phyloP scores from a whole-genome alignment of 1,284 basidiomycete genomes.

The Rhodotorula sp. region DNA sequence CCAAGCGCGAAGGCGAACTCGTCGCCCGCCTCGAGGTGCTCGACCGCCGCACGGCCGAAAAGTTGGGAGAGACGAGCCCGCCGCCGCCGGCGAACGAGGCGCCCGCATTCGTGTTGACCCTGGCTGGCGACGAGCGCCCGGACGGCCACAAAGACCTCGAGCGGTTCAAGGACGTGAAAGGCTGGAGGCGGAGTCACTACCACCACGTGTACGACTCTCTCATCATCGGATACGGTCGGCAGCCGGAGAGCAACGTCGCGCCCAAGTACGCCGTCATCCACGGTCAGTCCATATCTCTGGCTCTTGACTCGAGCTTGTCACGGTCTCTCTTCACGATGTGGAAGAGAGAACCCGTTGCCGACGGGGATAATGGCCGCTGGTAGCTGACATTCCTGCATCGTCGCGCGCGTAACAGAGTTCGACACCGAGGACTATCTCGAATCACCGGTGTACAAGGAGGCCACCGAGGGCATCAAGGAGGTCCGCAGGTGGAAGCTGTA shows the following conservation, averaged over 20 bases:
- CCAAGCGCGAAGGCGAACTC: slow-evolving; percentile 48
- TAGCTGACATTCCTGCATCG: not conserved
- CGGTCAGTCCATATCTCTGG: slow-evolving; percentile 14
- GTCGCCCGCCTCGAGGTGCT: slow-evolving; percentile 47
- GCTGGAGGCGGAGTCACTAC: slow-evolving; percentile 35
- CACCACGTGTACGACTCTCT: slow-evolving; percentile 39
- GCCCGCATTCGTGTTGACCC: slow-evolving; percentile 27
- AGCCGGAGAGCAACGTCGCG: slow-evolving; percentile 28
- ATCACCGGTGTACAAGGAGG: slow-evolving; percentile 23
- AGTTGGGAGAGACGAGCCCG: slow-evolving; percentile 42
- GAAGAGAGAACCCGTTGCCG: not conserved
- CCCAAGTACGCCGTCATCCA: slow-evolving; percentile 34
- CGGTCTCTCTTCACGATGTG: not conserved
- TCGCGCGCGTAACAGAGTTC: slow-evolving; percentile 22
- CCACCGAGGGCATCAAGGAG: slow-evolving; percentile 23
- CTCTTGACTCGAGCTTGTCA: not conserved
- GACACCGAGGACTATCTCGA: slow-evolving; percentile 31
- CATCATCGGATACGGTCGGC: slow-evolving; percentile 25
- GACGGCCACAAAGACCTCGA: slow-evolving; percentile 10
- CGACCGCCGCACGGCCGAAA: slow-evolving; percentile 48
- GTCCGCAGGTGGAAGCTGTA: slow-evolving; percentile 39
- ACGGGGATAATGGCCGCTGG: not conserved
- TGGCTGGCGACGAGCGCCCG: slow-evolving; percentile 12
- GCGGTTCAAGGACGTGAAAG: slow-evolving; percentile 13
- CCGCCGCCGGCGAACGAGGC: slow-evolving; percentile 19